Conservation (phyloP, 1,284 basidiomycete genomes). For the Mycena sp. region DNA sequence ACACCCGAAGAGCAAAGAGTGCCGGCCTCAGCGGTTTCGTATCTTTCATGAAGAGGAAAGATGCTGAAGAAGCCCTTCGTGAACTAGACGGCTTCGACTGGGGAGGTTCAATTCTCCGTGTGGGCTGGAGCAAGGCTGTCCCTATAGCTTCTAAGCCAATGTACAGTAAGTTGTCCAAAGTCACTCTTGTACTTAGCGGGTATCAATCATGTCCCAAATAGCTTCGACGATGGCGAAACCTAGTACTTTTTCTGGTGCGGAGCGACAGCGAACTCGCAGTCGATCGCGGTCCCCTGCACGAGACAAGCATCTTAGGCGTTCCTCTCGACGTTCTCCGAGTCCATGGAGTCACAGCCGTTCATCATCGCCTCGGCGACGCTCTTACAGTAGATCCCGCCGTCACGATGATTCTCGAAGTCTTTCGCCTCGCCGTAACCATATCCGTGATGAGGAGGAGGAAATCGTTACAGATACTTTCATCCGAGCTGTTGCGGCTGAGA, state of each 20-base stretch:
- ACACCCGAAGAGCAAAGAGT: constrained; percentile 71
- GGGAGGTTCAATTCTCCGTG: constrained; percentile 85
- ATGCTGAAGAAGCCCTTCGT: constrained; percentile 88
- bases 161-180: constrained; percentile 68
- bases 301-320: constrained; percentile 53
- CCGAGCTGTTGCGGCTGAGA: constrained; percentile 84
- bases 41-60: constrained; percentile 91
- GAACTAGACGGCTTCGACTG: constrained; percentile 93
- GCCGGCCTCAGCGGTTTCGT: constrained; percentile 92
- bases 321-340: constrained; percentile 54
- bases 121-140: constrained; percentile 97
- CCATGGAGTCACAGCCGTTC: constrained; percentile 41
- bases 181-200: not conserved
- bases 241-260: constrained; percentile 30
- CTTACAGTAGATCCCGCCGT: constrained; percentile 19
- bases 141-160: constrained; percentile 82
- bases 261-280: constrained; percentile 52
- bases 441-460: constrained; percentile 63
- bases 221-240: constrained; percentile 19
- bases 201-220: not conserved
- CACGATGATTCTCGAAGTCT: constrained; percentile 22
- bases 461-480: constrained; percentile 85
- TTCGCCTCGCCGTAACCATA: constrained; percentile 23
- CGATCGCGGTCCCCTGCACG: constrained; percentile 47
- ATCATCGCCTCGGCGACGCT: constrained; percentile 17